Percentiles rank a stretch among this genome's conserved stretches.
Conservation (phyloP, 1,284 basidiomycete genomes). For the Uromyces viciae-fabae region DNA sequence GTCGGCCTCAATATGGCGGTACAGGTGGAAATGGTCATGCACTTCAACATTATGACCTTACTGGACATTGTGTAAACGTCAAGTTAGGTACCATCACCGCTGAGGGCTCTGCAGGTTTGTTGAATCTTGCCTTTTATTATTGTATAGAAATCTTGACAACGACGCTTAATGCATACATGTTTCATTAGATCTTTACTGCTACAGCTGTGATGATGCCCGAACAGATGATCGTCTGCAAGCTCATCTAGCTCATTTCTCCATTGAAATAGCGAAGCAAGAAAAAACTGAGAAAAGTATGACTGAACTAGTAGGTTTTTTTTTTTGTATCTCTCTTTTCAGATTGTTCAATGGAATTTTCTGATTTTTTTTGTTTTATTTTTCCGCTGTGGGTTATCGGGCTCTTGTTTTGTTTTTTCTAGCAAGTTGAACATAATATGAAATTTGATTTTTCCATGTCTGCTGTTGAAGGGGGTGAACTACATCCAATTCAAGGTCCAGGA, state of each 20-base stretch:
- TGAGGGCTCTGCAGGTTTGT: conserved; percentile 77
- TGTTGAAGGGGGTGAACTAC: conserved; percentile 81
- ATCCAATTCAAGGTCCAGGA: conserved; percentile 82
- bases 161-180: neutral
- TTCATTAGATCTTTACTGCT: conserved; percentile 81
- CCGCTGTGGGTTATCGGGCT: too few species aligned
- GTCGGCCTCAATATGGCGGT: conserved; percentile 80
- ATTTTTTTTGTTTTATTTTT: neutral
- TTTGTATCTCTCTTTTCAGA: neutral
- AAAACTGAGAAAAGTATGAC: conserved; percentile 99
- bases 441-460: conserved; percentile 91
- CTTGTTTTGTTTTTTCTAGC: conserved; percentile 60
- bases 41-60: conserved; percentile 71
- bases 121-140: neutral
- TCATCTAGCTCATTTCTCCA: conserved; percentile 79
- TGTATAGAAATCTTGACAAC: neutral
- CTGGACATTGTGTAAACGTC: conserved; percentile 77
- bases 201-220: conserved; percentile 81
- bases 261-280: conserved; percentile 73
- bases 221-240: conserved; percentile 71
- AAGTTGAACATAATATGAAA: conserved; percentile 93
- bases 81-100: conserved; percentile 96
- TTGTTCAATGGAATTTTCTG: neutral
- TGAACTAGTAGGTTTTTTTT: conserved; percentile 66
- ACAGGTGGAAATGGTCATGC: conserved; percentile 86